phyloP scores from a whole-genome alignment of 2,329 filamentous ascomycete species.

The Sphaceloma murrayae region DNA sequence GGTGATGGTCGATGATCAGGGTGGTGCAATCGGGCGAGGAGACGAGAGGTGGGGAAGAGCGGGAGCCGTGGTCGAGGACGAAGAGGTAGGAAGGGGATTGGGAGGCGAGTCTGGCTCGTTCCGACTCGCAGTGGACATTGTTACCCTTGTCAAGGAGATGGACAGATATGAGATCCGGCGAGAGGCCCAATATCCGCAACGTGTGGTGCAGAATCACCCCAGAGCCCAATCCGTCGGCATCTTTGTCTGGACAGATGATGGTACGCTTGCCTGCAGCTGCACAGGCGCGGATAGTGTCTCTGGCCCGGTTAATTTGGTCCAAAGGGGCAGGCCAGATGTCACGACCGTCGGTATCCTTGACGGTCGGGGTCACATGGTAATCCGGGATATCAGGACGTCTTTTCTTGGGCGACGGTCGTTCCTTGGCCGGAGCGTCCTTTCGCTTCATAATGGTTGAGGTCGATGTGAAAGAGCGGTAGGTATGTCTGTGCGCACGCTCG shows the following conservation, averaged over 20 bases:
- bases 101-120: constrained; percentile 43
- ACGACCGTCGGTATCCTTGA: constrained; percentile 37
- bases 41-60: constrained; percentile 45
- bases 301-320: constrained; percentile 46
- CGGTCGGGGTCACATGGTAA: constrained; percentile 37
- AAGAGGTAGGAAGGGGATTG: constrained; percentile 50
- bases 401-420: constrained; percentile 18
- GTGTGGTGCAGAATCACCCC: constrained; percentile 55
- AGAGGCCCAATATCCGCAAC: constrained; percentile 49
- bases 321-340: constrained; percentile 54
- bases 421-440: constrained; percentile 24
- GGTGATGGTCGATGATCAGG: constrained; percentile 58
- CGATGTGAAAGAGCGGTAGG: not conserved
- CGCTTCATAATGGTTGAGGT: constrained; percentile 22
- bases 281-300: constrained; percentile 49
- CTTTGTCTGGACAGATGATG: constrained; percentile 58
- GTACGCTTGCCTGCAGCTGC: constrained; percentile 42
- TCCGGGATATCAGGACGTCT: constrained; percentile 31
- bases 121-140: constrained; percentile 47
- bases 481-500: not conserved
- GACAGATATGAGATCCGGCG: constrained; percentile 43
- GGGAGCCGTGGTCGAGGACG: constrained; percentile 56
- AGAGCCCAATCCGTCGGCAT: constrained; percentile 56
- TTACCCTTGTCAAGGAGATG: constrained; percentile 53
- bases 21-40: constrained; percentile 38